Evolutionary conservation across 192 early-diverging fungal genomes (phyloP).

Genomic region (Spinellus fusiger): DNA sequence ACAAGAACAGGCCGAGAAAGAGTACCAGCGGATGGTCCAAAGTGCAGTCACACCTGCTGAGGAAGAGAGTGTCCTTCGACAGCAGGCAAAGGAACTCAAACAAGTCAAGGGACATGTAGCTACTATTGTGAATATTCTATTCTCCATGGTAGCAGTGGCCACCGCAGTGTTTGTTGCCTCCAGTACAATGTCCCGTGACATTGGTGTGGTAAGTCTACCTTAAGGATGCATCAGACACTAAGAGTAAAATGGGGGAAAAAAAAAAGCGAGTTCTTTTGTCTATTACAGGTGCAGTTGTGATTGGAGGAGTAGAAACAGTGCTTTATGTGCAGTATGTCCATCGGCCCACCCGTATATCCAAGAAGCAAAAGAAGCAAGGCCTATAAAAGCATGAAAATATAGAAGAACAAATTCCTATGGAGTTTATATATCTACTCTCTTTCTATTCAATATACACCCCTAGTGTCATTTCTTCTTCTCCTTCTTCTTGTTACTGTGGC

Average conservation of each 20-base stretch:
- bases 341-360: neutral
- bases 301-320: constrained; percentile 17
- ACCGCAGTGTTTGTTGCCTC: constrained; percentile 16
- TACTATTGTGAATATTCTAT: constrained; percentile 19
- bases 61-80: constrained; percentile 3
- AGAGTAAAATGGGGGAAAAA: neutral
- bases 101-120: constrained; percentile 14
- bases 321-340: constrained; percentile 13
- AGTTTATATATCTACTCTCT: neutral
- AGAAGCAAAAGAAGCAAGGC: neutral
- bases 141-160: constrained; percentile 24
- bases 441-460: neutral
- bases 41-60: constrained; percentile 13
- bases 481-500: constrained; percentile 55
- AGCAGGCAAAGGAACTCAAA: constrained; percentile 7
- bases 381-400: neutral
- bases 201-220: constrained; percentile 13
- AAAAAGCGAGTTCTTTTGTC: constrained; percentile 12
- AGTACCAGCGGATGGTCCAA: constrained; percentile 12
- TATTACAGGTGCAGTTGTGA: constrained; percentile 16
- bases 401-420: neutral
- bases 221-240: neutral
- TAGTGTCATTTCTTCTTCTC: neutral
- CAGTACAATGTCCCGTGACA: constrained; percentile 5
- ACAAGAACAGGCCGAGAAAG: constrained; percentile 4